Evolutionary conservation across 805 yeast species (phyloP), one percentile per base, ranked within the genome.

Genomic region (Grigorovia jiainica): DNA sequence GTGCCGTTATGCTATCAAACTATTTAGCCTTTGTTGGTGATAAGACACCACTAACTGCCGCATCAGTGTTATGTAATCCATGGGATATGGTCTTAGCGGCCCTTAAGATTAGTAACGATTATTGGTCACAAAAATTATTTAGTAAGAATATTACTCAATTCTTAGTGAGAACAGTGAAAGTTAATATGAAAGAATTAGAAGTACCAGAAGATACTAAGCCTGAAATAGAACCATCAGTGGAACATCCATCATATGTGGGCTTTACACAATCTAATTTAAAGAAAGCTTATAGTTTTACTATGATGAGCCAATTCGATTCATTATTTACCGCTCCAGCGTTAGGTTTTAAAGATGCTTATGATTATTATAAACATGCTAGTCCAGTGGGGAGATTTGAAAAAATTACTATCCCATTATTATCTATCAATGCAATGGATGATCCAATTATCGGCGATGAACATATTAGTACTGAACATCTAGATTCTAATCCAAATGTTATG

Each of bases 1-100:
- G 94, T 32, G 83, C 85, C 8, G 67, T 82, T 10, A 68, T 82
- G 38, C 52, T 77, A 31, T 67, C 80, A 16, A 83, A 83, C 54
- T 83, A 80, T 53, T 58, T 83, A 41, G 89, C 84, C 29, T 83
- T 80, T 59, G 85, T 79, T 50, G 71, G 70, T 5, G 74, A 71
- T 2, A 62, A 73, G 40, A 56, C 72, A 1, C 71, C 71, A 42
- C 66, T 81, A 43, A 67, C 71, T 33, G 79, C 81, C 5, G 81
- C 86, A 3, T 68, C 75, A 11, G 61, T 76, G 8, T 61, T 82
- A 51, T 79, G 82, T 13, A 66, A 78, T 18, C 90, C 90, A 8
- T 83, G 89, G 89, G 85, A 82, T 58, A 66, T 83, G 55, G 60
- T 71, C 13, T 77, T 72, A 45, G 70, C 82, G 7, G 65, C 70